Percentiles rank a stretch among this genome's conserved stretches.
These are phyloP conservation scores for Ettlia oleoabundans DNA, from an alignment of 139 green algal species.

Conservation along the genomic window DNA sequence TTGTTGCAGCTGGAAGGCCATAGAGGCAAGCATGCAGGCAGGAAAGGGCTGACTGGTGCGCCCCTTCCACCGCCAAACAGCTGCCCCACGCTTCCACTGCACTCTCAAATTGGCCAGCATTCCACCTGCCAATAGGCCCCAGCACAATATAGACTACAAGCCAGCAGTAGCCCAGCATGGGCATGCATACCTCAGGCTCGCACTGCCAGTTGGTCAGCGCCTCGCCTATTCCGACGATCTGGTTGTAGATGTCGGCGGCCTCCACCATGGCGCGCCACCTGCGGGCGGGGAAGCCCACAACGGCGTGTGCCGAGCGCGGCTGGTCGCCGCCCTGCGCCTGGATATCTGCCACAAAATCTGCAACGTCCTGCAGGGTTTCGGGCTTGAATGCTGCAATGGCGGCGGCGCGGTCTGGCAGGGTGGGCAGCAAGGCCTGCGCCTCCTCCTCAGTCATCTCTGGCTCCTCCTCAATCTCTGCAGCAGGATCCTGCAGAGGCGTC, in stretches of 20 bases:
- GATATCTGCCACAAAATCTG: slow-evolving; percentile 30
- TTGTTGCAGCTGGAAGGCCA: not conserved
- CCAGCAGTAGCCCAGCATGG: not conserved
- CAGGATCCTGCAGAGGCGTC: not conserved
- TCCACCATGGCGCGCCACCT: slow-evolving; percentile 7
- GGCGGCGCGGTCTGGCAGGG: not conserved
- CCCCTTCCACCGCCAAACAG: no score
- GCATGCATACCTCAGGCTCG: not conserved
- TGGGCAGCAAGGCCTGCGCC: slow-evolving; percentile 1
- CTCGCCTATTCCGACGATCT: slow-evolving; percentile 7
- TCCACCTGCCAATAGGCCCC: no score
- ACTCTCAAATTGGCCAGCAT: no score
- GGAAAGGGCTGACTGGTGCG: not conserved
- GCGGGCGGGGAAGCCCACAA: not conserved
- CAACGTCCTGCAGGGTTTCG: not conserved
- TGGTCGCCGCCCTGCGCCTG: slow-evolving; percentile 17
- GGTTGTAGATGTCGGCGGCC: not conserved
- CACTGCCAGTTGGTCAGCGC: slow-evolving; percentile 21
- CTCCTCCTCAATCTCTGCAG: not conserved
- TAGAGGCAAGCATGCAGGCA: not conserved
- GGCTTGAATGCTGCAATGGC: slow-evolving; percentile 5
- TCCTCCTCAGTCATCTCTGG: slow-evolving; percentile 13
- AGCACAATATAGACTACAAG: no score
- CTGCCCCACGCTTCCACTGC: no score
- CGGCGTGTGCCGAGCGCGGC: not conserved